Conservation (phyloP, 2,329 filamentous ascomycete genomes). For the Atkinsonella texensis region DNA sequence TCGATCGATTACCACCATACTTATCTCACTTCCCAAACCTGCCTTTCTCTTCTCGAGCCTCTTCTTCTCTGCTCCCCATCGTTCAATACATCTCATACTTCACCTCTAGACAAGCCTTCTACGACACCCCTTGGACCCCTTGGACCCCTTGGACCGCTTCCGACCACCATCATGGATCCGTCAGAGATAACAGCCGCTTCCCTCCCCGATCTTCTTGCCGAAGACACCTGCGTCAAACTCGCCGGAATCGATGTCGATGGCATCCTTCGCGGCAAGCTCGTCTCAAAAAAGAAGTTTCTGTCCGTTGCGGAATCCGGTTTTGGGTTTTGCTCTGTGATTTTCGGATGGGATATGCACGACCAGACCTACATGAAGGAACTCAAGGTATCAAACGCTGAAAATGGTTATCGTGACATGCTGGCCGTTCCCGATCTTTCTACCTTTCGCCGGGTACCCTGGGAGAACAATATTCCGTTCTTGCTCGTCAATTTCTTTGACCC, state of each 20-base stretch:
- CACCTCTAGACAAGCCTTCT: not conserved
- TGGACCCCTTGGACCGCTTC: no score
- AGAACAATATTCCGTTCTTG: conserved; percentile 76
- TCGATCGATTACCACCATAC: no score
- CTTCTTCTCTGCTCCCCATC: no score
- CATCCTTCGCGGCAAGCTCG: conserved; percentile 75
- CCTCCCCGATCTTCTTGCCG: conserved; percentile 52
- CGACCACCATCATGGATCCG: not conserved
- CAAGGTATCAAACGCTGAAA: conserved; percentile 77
- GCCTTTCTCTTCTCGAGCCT: not conserved
- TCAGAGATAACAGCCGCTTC: conserved; percentile 44
- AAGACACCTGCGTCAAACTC: conserved; percentile 74
- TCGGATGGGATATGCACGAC: conserved; percentile 97
- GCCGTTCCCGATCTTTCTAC: conserved; percentile 67
- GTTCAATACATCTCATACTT: no score
- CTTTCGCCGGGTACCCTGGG: conserved; percentile 83
- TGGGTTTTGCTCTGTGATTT: conserved; percentile 88
- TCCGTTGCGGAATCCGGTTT: conserved; percentile 72
- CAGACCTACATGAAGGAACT: conserved; percentile 78
- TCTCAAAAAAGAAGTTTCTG: conserved; percentile 88
- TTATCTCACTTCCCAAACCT: not conserved
- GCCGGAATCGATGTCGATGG: conserved; percentile 83
- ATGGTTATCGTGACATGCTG: conserved; percentile 78
- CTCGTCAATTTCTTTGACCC: conserved; percentile 75
- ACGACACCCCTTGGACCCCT: no score